These are phyloP conservation scores for Otatea glauca DNA, from an alignment of 176 grass and related monocot species.

Conservation along the genomic window DNA sequence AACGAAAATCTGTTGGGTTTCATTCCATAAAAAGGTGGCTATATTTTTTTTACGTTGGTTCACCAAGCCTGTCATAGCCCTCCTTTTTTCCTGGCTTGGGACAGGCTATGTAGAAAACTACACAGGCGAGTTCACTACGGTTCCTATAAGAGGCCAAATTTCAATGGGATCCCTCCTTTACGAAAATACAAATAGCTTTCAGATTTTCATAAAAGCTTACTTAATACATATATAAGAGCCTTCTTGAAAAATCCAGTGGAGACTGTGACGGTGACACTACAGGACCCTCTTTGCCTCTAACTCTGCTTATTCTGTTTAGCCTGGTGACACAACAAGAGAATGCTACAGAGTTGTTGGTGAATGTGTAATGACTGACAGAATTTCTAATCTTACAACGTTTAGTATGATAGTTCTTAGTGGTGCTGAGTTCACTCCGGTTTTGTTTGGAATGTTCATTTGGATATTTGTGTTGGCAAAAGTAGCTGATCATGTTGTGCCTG, in stretches of 20 bases:
- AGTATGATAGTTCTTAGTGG: slow-evolving; percentile 2
- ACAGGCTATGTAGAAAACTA: too few relatives aligned
- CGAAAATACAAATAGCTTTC: neutral
- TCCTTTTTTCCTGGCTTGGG: too few relatives aligned
- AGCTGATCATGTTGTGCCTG: slow-evolving; percentile 27
- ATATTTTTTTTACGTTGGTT: too few relatives aligned
- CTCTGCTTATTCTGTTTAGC: neutral
- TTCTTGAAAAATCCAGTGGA: slow-evolving; percentile 19
- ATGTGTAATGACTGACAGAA: neutral
- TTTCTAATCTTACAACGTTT: neutral
- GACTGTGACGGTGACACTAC: neutral
- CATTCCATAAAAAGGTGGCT: too few relatives aligned
- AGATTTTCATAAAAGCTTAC: neutral
- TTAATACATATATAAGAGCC: neutral
- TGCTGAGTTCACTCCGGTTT: neutral
- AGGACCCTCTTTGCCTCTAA: neutral
- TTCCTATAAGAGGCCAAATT: neutral
- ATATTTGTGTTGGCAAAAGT: neutral
- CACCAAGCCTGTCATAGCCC: too few relatives aligned
- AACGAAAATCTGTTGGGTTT: too few relatives aligned
- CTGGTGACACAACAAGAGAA: neutral
- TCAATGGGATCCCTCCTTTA: neutral
- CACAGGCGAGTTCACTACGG: neutral
- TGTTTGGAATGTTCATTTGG: neutral
- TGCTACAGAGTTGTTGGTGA: slow-evolving; percentile 18